Conservation (phyloP, 2,329 filamentous ascomycete genomes). For the Ilyonectria mors-panacis region DNA sequence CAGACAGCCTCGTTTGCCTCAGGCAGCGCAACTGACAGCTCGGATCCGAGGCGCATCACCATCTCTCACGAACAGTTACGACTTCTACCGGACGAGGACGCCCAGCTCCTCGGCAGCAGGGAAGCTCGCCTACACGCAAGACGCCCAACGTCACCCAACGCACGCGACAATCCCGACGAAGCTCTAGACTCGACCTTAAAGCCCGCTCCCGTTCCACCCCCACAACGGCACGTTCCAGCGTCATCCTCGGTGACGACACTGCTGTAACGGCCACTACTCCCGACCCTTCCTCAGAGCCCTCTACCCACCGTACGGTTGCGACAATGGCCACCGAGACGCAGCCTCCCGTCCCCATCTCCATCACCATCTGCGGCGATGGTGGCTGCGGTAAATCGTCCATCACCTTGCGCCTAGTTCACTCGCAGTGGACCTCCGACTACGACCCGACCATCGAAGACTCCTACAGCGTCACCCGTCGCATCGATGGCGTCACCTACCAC, state of each 20-base stretch:
- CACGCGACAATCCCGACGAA: slow-evolving; percentile 27
- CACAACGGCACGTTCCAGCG: slow-evolving; percentile 31
- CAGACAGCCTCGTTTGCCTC: slow-evolving; percentile 18
- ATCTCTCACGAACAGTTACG: slow-evolving; percentile 1
- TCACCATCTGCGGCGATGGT: slow-evolving; percentile 90
- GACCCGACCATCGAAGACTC: slow-evolving; percentile 88
- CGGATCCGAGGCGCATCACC: neutral
- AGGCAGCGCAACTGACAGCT: neutral
- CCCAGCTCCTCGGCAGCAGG: neutral
- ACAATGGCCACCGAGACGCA: slow-evolving; percentile 42
- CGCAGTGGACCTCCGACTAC: slow-evolving; percentile 88
- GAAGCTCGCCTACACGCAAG: neutral
- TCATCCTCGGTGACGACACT: slow-evolving; percentile 26
- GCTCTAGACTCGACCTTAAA: slow-evolving; percentile 26
- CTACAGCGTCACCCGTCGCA: slow-evolving; percentile 84
- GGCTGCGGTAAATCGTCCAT: slow-evolving; percentile 90
- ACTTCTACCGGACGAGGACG: slow-evolving; percentile 14
- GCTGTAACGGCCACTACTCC: slow-evolving; percentile 16
- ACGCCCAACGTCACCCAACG: slow-evolving; percentile 1
- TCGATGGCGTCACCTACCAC: slow-evolving; percentile 86
- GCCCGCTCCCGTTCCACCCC: slow-evolving; percentile 24
- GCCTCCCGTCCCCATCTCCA: slow-evolving; percentile 72
- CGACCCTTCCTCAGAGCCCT: neutral
- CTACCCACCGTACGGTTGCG: neutral
- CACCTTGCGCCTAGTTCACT: slow-evolving; percentile 84